Base-by-base conservation (phyloP, 768 basidiomycete genomes). In the Phanerochaete sordida region DNA sequence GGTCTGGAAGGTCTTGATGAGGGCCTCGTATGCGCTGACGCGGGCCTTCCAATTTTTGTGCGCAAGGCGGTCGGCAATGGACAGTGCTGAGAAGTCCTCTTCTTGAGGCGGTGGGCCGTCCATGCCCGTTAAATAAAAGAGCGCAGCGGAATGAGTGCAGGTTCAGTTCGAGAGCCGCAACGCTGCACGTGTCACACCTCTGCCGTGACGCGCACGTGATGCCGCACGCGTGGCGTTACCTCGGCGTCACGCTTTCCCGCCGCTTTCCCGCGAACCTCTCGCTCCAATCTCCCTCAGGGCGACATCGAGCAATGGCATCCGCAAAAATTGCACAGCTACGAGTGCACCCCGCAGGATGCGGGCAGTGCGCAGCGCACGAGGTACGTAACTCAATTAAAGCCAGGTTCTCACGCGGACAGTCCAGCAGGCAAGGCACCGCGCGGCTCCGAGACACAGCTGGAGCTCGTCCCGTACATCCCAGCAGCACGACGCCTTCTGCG, bases 31-130 rank as follows among this genome's bases (percentile, higher is more conserved):
- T 62, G 85, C 97, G 72, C 86, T 93, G 68, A 96, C 85, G 66
- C 97, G 88, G 59, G 97, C 97, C 76, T 98, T 98, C 97, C 97
- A 99, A 72, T 96, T 96, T 82, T 98, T 98, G 80, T 98, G 93
- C 6, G 84, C 77, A 58, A 96, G 87, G 47, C 95, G 75, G 65
- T 96, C 93, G 13, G 83, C 74, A 49, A 97, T 81, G 23, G 92
- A 77, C 53, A 98, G 81, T 28, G 80, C 69, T 46, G 87, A 87
- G 73, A 95, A 98, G 75, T 98, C 95, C 77, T 97, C 95, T 78
- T 97, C 95, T 68, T 83, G 89, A 53, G 94, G 93, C 61, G 91
- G 89, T 67, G 87, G 87, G 58, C 93, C 95, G 75, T 96, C 95
- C 94, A 94, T 94, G 68, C 58, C 64, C 62, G 62, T 56, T 27